Evolutionary conservation across 768 basidiomycete genomes (phyloP).

Genomic region (Kwoniella sp.): DNA sequence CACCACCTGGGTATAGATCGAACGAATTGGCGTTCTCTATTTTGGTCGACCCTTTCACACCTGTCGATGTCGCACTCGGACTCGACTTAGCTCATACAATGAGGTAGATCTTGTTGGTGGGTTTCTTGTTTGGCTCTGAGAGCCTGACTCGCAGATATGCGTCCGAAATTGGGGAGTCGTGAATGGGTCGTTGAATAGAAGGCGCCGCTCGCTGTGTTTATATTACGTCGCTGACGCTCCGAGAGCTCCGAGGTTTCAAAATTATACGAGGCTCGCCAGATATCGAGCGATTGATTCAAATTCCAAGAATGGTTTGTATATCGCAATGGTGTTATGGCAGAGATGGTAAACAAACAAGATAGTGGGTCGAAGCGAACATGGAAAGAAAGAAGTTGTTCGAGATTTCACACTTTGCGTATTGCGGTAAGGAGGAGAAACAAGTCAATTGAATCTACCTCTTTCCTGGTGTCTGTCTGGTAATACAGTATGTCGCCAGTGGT

Average conservation of each 20-base stretch:
- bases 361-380: background rate
- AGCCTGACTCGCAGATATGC: background rate
- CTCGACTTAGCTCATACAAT: background rate
- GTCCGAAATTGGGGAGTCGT: background rate
- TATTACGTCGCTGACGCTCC: background rate
- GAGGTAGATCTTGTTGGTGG: background rate
- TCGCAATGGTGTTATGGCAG: too few relatives aligned
- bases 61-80: too few relatives aligned
- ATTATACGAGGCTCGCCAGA: background rate
- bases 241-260: background rate
- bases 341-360: too few relatives aligned
- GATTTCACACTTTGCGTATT: background rate
- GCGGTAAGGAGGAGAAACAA: background rate
- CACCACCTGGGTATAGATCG: background rate
- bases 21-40: background rate
- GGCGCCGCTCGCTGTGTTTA: background rate
- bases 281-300: background rate
- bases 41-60: too few relatives aligned
- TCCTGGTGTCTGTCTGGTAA: background rate
- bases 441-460: slow-evolving; percentile 3
- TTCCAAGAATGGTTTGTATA: background rate
- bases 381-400: background rate
- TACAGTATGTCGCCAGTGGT: background rate
- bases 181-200: background rate
- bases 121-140: background rate